Base-by-base conservation (phyloP, 768 basidiomycete species). In the Brasilioporus rufonigricans region DNA sequence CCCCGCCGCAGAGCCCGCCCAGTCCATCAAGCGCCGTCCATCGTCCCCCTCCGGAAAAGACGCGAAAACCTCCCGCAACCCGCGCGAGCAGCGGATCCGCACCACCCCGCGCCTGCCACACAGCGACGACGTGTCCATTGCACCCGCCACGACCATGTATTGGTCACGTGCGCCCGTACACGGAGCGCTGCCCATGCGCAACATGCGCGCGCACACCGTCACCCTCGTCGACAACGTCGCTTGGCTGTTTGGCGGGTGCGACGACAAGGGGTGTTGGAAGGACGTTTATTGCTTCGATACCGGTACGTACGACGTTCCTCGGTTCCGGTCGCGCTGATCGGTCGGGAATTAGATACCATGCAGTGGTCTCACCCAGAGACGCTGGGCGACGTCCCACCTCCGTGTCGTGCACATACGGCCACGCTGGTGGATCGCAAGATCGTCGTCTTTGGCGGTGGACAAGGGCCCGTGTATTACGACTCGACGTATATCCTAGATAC, bases 211-310 rank as follows among this genome's bases (percentile, higher is more conserved):
- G 3, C 93, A 94, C 66, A 91, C 81, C 6, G 87, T 88, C 40
- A 95, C 89, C 1, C 74, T 95, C 44, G 85, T 94, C 19, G 93
- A 94, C 55, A 80, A 84, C 41, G 76, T 83, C 31, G 89, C 87
- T 0, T 98, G 93, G 91, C 63, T 95, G 27, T 87, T 95, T 61
- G 93, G 93, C 10, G 94, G 93, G 2, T 92, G 90, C 58, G 93
- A 95, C 58, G 89, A 89, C 55, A 82, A 81, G 63, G 85, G 83
- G 16, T 85, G 82, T 54, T 84, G 80, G 71, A 81, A 78, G 60
- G 90, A 93, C 51, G 78, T 93, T 3, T 91, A 87, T 62, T 91
- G 85, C 60, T 92, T 94, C 61, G 92, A 96, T 67, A 89, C 82
- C 1, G 92, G 91, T 89, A 44, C 40, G 73, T 62, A 16, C 0